Evolutionary conservation across 306 rosid species (phyloP).

Genomic region (Castanospermum australe): DNA sequence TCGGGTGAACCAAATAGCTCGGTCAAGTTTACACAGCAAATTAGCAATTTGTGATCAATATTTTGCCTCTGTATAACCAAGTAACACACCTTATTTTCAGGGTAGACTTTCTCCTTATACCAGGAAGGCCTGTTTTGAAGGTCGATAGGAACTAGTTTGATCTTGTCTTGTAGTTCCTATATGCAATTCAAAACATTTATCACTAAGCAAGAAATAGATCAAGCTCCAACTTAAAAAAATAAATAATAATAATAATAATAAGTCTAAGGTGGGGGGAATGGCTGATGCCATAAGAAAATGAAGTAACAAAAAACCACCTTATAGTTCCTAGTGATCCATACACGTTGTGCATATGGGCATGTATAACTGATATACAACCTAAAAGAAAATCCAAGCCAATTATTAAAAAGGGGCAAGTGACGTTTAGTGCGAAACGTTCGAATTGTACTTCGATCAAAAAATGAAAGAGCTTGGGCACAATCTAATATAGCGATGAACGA

Average conservation of each 20-base stretch:
- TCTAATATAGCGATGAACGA: neutral
- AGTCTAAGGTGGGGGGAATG: no score
- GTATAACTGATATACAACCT: slow-evolving; percentile 51
- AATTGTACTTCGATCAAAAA: no score
- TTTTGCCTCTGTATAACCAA: neutral
- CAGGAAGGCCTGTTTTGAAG: slow-evolving; percentile 68
- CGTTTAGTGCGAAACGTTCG: no score
- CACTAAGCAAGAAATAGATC: neutral
- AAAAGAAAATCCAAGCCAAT: neutral
- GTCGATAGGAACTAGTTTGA: slow-evolving; percentile 57
- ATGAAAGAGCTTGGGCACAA: neutral
- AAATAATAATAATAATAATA: neutral
- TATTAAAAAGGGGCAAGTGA: no score
- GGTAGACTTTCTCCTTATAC: slow-evolving; percentile 81
- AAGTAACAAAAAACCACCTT: slow-evolving; percentile 44
- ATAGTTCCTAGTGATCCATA: slow-evolving; percentile 75
- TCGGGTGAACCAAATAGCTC: neutral
- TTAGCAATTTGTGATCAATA: neutral
- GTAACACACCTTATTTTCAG: slow-evolving; percentile 52
- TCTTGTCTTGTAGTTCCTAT: slow-evolving; percentile 69
- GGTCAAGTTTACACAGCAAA: neutral
- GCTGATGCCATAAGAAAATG: neutral
- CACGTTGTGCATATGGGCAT: slow-evolving; percentile 77
- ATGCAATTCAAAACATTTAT: neutral
- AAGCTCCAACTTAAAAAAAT: neutral